phyloP scores from a whole-genome alignment of 257 asterid genomes.

The Solanum arcanum region DNA sequence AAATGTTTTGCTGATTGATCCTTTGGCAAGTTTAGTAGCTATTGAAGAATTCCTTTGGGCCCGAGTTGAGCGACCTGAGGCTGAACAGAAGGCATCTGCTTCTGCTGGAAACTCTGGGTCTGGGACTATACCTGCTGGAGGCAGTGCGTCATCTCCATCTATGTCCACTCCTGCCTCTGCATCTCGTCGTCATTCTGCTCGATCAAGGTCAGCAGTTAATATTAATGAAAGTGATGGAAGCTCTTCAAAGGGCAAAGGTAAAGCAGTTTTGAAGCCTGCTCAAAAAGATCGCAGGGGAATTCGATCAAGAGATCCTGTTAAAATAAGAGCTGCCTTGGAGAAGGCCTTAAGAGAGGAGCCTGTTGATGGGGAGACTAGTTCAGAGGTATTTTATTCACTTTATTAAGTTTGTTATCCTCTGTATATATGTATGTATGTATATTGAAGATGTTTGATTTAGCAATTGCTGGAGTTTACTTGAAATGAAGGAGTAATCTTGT shows the following conservation, averaged over 20 bases:
- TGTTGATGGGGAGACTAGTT: slow-evolving; percentile 60
- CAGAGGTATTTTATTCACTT: slow-evolving; percentile 55
- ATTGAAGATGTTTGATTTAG: background rate
- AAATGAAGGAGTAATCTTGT: background rate
- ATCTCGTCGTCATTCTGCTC: slow-evolving; percentile 62
- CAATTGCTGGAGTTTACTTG: background rate
- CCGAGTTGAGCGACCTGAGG: slow-evolving; percentile 64
- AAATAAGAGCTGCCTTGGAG: slow-evolving; percentile 69
- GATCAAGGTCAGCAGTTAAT: slow-evolving; percentile 61
- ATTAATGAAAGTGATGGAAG: slow-evolving; percentile 39
- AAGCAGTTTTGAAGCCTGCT: slow-evolving; percentile 67
- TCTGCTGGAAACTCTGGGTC: slow-evolving; percentile 53
- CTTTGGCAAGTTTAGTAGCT: slow-evolving; percentile 87
- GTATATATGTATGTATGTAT: background rate
- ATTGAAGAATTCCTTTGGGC: slow-evolving; percentile 95
- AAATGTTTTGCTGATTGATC: slow-evolving; percentile 82
- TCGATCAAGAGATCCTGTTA: slow-evolving; percentile 72
- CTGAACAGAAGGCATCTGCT: slow-evolving; percentile 53
- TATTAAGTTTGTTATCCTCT: background rate
- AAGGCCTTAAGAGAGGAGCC: slow-evolving; percentile 53
- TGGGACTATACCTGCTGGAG: slow-evolving; percentile 37
- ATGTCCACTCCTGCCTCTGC: slow-evolving; percentile 39
- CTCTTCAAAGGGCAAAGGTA: slow-evolving; percentile 76
- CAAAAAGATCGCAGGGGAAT: slow-evolving; percentile 72
- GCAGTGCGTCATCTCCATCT: slow-evolving; percentile 35